A percentile compares a stretch with the other conserved stretches of the same genome.
These are phyloP conservation scores for Hanseniaspora taiwanica DNA, from an alignment of 805 yeast species.

Conservation along the genomic window DNA sequence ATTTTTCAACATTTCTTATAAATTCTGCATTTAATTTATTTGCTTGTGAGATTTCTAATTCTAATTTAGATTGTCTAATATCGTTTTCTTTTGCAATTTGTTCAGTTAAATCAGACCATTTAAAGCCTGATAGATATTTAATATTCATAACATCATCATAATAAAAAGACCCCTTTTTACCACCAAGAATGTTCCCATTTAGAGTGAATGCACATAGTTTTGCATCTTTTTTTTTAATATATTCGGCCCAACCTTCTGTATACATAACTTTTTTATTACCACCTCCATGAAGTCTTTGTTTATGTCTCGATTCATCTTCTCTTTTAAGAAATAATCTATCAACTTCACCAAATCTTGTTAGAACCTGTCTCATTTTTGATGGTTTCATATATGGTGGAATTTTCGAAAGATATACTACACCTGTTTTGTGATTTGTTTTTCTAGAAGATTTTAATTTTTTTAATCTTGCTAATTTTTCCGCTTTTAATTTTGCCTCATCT, in stretches of 20 bases:
- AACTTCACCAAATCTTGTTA: conserved; percentile 74
- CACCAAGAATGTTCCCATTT: conserved; percentile 84
- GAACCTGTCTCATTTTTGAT: conserved; percentile 67
- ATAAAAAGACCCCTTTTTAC: conserved; percentile 80
- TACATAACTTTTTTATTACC: conserved; percentile 83
- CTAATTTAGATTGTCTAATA: conserved; percentile 72
- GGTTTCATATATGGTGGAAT: conserved; percentile 98
- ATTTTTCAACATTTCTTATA: conserved; percentile 70
- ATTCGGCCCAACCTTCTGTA: conserved; percentile 97
- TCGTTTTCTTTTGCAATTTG: conserved; percentile 87
- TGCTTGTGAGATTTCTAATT: conserved; percentile 82
- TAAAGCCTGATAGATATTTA: conserved; percentile 80
- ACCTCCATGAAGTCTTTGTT: conserved; percentile 64
- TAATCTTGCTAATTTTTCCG: conserved; percentile 42
- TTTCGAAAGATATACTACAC: conserved; percentile 83
- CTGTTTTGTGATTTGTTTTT: conserved; percentile 52
- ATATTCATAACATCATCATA: conserved; percentile 90
- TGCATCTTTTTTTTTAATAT: conserved; percentile 69
- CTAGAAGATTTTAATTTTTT: conserved; percentile 31
- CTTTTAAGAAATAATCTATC: conserved; percentile 80
- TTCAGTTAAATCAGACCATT: conserved; percentile 89
- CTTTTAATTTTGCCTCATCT: conserved; percentile 35
- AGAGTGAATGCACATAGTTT: conserved; percentile 75
- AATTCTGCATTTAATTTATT: conserved; percentile 75
- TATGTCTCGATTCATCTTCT: conserved; percentile 55